Percentiles rank a stretch among this genome's conserved stretches.
phyloP scores from a whole-genome alignment of 1,284 basidiomycete species.

The Cerioporus squamosus region DNA sequence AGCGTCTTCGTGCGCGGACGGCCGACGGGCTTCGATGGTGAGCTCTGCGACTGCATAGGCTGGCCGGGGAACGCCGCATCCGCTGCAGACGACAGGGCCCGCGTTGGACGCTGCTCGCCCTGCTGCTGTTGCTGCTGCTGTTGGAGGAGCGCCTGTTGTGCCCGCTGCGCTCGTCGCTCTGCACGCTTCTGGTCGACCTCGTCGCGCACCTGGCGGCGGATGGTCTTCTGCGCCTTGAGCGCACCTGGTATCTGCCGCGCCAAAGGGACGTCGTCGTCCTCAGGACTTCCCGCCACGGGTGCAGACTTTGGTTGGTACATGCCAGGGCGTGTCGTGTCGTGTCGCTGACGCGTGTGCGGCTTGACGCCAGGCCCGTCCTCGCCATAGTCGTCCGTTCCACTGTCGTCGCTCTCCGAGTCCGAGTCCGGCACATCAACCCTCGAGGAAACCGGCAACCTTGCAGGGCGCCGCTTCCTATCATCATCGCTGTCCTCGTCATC shows the following conservation, averaged over 20 bases:
- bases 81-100: conserved; percentile 11
- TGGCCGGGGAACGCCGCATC: conserved; percentile 7
- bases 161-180: conserved; percentile 42
- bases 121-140: conserved; percentile 3
- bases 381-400: conserved; percentile 46
- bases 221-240: conserved; percentile 75
- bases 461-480: conserved; percentile 35
- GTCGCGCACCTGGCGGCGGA: conserved; percentile 69
- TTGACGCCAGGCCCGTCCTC: conserved; percentile 28
- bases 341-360: conserved; percentile 9
- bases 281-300: neutral
- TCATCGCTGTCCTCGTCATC: conserved; percentile 38
- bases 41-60: conserved; percentile 20
- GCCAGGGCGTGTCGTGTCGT: conserved; percentile 21
- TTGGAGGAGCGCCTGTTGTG: conserved; percentile 13
- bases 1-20: conserved; percentile 53
- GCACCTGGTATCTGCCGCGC: conserved; percentile 80
- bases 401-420: conserved; percentile 46
- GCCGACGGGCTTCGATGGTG: conserved; percentile 37
- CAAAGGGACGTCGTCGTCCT: conserved; percentile 75
- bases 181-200: conserved; percentile 63
- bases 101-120: conserved; percentile 4
- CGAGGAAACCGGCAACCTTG: conserved; percentile 27
- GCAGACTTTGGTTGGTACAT: conserved; percentile 5
- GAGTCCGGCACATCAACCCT: conserved; percentile 39